Base-by-base conservation (phyloP, 139 green algal genomes). In the Limnomonas spitsbergensis region DNA sequence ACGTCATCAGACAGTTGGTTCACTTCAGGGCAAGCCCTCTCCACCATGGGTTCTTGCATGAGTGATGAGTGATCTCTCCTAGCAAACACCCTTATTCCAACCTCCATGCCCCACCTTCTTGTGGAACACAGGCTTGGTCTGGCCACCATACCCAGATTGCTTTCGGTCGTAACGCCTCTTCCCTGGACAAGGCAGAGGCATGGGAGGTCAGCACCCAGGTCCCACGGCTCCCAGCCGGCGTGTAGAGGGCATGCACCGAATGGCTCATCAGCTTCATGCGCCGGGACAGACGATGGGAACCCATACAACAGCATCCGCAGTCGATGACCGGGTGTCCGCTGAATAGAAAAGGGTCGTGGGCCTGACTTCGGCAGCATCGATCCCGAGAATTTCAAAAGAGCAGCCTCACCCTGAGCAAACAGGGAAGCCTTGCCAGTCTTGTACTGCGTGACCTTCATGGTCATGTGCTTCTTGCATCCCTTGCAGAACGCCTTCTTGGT, bases 81-180 rank as follows among this genome's bases (percentile, higher is more conserved):
- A n/a, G n/a, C n/a, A n/a, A n/a, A n/a, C n/a, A n/a, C n/a, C n/a
- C n/a, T n/a, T n/a, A n/a, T n/a, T n/a, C n/a, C n/a, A n/a, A n/a
- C n/a, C n/a, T n/a, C n/a, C n/a, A n/a, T n/a, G n/a, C n/a, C n/a
- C 7, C 42, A 97, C 93, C 94, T 99, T 99, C 88, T 99, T 99
- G 90, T 98, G 94, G 92, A 99, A 99, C 35, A 99, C 94, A 54
- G 96, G 96, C 92, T 99, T 99, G 69, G 96, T 99, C 93, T 99
- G 96, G 40, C 96, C 96, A 89, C 96, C 96, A 75, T 93, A 99
- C 20, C 96, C 96, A 9, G 90, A 91, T 92, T 99, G 96, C 91
- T 99, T 99, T 56, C 94, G 86, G 91, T 99, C 96, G 87, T 99
- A 99, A 80, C 96, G 94, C 68, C 96, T 85, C 94, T 99, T 99